Base-by-base conservation (phyloP, 495 filamentous ascomycete species). In the Podospora anserina region DNA sequence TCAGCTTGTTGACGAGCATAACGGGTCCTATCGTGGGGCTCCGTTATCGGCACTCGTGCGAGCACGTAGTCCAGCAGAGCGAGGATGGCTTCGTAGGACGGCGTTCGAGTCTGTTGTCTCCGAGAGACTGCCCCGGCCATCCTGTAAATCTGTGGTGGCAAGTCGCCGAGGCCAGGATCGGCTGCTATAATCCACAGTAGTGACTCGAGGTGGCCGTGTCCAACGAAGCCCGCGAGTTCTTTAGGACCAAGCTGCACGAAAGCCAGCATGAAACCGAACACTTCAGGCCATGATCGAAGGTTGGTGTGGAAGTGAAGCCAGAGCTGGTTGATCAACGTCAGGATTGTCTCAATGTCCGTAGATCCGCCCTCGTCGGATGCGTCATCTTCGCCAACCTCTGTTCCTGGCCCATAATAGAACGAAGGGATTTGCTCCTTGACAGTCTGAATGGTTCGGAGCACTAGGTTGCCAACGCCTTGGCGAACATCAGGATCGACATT, bases 221-320 rank as follows among this genome's bases (percentile, higher is more conserved):
- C 80, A 26, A 93, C 81, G 32, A 92, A 78, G 5, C 82, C 69
- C 5, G 78, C 77, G 9, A 83, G 77, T 74, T 92, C 87, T 15
- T 80, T 70, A 5, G 77, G 72, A 1, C 89, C 89, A 61, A 89
- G 74, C 32, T 78, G 81, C 26, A 86, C 86, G 69, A 94, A 86
- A 18, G 82, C 78, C 30, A 83, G 71, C 68, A 94, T 80, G 39
- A 91, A 83, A 28, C 86, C 87, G 71, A 95, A 95, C 58, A 91
- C 93, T 72, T 96, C 92, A 55, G 88, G 86, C 92, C 92, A 96
- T 9, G 88, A 84, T 34, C 90, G 87, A 23, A 85, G 75, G 27
- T 83, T 80, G 2, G 78, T 75, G 66, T 91, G 87, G 32, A 85
- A 83, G 55, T 77, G 77, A 3, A 76, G 76, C 68, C 89, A 86